Base-by-base conservation (phyloP, 345 rosid genomes). In the Atalantia buxifolia region DNA sequence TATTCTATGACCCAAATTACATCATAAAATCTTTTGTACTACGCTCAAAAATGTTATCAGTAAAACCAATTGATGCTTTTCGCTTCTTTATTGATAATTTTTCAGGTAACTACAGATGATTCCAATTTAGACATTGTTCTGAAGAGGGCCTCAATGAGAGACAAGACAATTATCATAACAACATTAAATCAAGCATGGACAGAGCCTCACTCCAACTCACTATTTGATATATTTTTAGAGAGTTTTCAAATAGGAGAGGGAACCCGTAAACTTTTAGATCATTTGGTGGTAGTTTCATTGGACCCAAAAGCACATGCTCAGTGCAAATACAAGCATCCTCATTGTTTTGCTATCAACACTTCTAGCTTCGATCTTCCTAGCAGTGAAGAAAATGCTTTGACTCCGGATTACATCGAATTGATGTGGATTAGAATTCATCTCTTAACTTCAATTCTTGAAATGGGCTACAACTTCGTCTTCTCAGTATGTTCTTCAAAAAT, bases 381-480 rank as follows among this genome's bases (percentile, higher is more conserved):
- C 24, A 18, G 40, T 7, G 92, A 87, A 76, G 90, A 89, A 21
- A 76, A 8, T 22, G 88, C 87, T 82, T 89, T 87, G 88, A 83
- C 89, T 31, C 77, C 84, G 24, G 84, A 60, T 63, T 91, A 91
- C 83, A 71, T 89, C 45, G 77, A 86, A 50, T 89, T 91, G 93
- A 91, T 92, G 95, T 92, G 97, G 97, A 81, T 80, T 21, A 81
- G 95, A 33, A 89, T 91, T 74, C 82, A 85, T 4, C 85, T 92
- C 40, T 74, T 92, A 12, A 72, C 82, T 45, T 35, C 79, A 18
- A 78, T 92, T 59, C 90, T 92, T 24, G 70, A 83, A 71, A 77
- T 86, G 87, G 97, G 93, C 30, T 92, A 78, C 83, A 84, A 80
- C 81, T 87, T 92, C 83, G 81, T 91, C 40, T 89, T 90, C 83